Conservation (phyloP, 192 early-diverging fungal species). For the Radiomyces spectabilis region DNA sequence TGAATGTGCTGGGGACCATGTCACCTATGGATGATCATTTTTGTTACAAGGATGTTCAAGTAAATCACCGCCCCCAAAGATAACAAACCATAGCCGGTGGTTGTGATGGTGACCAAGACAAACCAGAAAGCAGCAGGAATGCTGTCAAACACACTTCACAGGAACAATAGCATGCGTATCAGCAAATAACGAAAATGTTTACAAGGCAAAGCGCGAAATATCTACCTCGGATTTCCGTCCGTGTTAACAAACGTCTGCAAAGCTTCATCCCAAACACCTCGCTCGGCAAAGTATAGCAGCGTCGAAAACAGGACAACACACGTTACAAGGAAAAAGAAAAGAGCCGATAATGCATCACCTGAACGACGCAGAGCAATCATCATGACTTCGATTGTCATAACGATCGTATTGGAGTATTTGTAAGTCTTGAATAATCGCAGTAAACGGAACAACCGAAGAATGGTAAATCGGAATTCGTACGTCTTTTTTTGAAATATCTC, state of each 20-base stretch:
- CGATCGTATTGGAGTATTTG: constrained; percentile 73
- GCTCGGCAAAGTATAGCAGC: constrained; percentile 75
- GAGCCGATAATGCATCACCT: constrained; percentile 63
- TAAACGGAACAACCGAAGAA: constrained; percentile 67
- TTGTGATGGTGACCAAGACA: constrained; percentile 71
- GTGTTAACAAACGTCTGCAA: constrained; percentile 57
- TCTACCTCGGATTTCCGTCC: constrained; percentile 57
- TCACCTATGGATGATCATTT: constrained; percentile 39
- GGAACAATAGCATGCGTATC: too few relatives aligned
- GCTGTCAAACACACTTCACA: constrained; percentile 65
- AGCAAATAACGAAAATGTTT: too few relatives aligned
- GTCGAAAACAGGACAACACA: constrained; percentile 68
- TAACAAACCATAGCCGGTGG: constrained; percentile 60
- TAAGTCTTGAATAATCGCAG: constrained; percentile 75
- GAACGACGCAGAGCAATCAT: constrained; percentile 69
- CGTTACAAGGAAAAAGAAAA: constrained; percentile 68
- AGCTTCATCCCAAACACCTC: constrained; percentile 66
- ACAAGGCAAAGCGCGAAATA: not conserved
- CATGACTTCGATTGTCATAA: constrained; percentile 81
- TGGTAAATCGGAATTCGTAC: constrained; percentile 32
- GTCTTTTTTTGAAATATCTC: too few relatives aligned
- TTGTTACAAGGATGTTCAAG: not conserved
- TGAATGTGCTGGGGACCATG: constrained; percentile 73
- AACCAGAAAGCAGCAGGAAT: constrained; percentile 77
- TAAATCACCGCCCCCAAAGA: not conserved